These are phyloP conservation scores for Apiotrichum gracile DNA, from an alignment of 1,284 basidiomycete genomes.

Conservation along the genomic window DNA sequence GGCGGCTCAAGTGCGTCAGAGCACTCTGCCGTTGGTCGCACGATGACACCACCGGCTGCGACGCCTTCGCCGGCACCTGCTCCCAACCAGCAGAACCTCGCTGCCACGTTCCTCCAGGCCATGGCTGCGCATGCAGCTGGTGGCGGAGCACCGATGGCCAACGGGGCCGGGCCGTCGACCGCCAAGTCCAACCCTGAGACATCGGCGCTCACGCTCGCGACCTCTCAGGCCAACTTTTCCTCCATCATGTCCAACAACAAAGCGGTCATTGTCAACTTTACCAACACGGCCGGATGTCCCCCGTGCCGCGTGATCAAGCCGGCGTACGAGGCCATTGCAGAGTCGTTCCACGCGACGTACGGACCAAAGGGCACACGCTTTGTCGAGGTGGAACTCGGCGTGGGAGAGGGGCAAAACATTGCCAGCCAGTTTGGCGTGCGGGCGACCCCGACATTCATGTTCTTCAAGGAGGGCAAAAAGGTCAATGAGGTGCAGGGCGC, in stretches of 20 bases:
- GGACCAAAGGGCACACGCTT: conserved; percentile 52
- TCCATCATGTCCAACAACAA: conserved; percentile 53
- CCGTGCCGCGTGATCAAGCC: conserved; percentile 63
- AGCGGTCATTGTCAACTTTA: conserved; percentile 59
- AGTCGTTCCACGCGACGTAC: conserved; percentile 25
- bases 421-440: conserved; percentile 61
- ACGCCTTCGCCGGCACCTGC: conserved; percentile 19
- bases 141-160: background rate
- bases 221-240: conserved; percentile 55
- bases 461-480: conserved; percentile 71
- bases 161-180: background rate
- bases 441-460: conserved; percentile 80
- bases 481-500: conserved; percentile 71
- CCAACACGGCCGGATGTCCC: conserved; percentile 58
- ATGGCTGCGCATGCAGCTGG: conserved; percentile 56
- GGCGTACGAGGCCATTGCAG: conserved; percentile 52
- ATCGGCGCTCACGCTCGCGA: conserved; percentile 59
- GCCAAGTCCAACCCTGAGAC: conserved; percentile 44
- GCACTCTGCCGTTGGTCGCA: conserved; percentile 1
- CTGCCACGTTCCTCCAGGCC: conserved; percentile 59
- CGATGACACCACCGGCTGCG: background rate
- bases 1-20: conserved; percentile 61
- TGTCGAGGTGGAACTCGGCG: conserved; percentile 69
- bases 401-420: conserved; percentile 58
- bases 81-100: conserved; percentile 39